Conservation (phyloP, 495 filamentous ascomycete genomes). For the Penicillium herquei region DNA sequence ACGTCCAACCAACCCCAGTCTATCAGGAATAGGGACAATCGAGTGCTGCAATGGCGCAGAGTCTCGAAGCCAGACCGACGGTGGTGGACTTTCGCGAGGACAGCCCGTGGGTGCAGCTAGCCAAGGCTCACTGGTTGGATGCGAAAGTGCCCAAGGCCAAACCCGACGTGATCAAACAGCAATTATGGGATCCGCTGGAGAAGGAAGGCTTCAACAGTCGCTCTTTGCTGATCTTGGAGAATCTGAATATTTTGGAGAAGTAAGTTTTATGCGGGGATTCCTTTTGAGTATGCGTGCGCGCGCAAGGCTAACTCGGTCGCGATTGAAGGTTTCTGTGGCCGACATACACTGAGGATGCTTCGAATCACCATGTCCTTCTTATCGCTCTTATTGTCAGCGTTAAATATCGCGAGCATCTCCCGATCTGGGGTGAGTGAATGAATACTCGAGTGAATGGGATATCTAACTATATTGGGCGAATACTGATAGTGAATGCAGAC, state of each 20-base stretch:
- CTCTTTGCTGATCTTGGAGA: conserved; percentile 80
- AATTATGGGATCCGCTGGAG: conserved; percentile 90
- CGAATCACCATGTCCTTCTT: conserved; percentile 85
- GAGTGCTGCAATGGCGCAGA: conserved; percentile 45
- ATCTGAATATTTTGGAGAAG: conserved; percentile 87
- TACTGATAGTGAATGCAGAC: conserved; percentile 43
- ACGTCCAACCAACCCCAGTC: conserved; percentile 28
- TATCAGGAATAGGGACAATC: conserved; percentile 28
- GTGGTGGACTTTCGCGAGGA: conserved; percentile 73
- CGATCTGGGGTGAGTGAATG: conserved; percentile 71
- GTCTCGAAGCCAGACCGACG: conserved; percentile 53
- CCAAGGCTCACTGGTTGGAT: conserved; percentile 81
- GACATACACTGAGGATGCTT: conserved; percentile 81
- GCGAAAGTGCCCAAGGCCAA: conserved; percentile 71
- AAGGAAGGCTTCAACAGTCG: conserved; percentile 72
- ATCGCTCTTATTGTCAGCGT: conserved; percentile 82
- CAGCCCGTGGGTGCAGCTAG: conserved; percentile 77
- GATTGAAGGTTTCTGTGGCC: conserved; percentile 82
- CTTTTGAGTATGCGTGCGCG: background rate
- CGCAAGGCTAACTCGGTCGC: conserved; percentile 23
- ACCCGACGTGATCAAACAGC: conserved; percentile 78
- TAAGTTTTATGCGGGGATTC: conserved; percentile 32
- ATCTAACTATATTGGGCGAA: background rate
- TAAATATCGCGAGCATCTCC: conserved; percentile 81
- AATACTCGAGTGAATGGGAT: conserved; percentile 21